A percentile compares a stretch with the other conserved stretches of the same genome.
These are phyloP conservation scores for Epichloe glyceriae DNA, from an alignment of 2,329 filamentous ascomycete species.

Conservation along the genomic window DNA sequence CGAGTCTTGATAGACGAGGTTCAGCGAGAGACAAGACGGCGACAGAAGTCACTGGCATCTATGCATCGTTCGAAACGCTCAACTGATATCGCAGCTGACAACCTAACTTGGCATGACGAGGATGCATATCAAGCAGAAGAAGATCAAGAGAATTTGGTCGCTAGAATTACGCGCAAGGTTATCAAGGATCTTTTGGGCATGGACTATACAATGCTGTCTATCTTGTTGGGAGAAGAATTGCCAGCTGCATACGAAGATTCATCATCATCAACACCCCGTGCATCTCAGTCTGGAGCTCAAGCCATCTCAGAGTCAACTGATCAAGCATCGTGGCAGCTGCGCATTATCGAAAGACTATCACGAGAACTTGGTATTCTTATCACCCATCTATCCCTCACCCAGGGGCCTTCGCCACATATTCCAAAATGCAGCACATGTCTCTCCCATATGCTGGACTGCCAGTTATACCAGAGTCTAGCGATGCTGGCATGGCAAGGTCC, in stretches of 20 bases:
- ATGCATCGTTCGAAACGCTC: constrained; percentile 16
- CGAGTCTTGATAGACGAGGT: constrained; percentile 76
- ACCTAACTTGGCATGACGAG: constrained; percentile 41
- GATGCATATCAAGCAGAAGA: constrained; percentile 29
- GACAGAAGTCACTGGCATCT: constrained; percentile 48
- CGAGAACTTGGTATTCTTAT: constrained; percentile 76
- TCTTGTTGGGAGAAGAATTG: constrained; percentile 75
- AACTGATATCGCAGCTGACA: constrained; percentile 23
- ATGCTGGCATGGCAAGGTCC: constrained; percentile 17
- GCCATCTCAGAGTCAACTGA: constrained; percentile 18
- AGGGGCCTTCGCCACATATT: constrained; percentile 76
- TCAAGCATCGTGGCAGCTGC: constrained; percentile 55
- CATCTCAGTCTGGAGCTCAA: constrained; percentile 21
- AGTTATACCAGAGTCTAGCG: constrained; percentile 41
- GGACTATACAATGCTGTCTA: constrained; percentile 69
- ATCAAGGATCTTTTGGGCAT: constrained; percentile 85
- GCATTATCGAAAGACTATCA: constrained; percentile 71
- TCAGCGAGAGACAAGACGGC: constrained; percentile 65
- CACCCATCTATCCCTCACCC: constrained; percentile 70
- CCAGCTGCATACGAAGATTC: constrained; percentile 38
- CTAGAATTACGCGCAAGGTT: constrained; percentile 69
- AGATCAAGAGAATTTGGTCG: constrained; percentile 59
- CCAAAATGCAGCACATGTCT: constrained; percentile 47
- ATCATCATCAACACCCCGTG: constrained; percentile 33
- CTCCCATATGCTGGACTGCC: constrained; percentile 71